Evolutionary conservation across 768 basidiomycete species (phyloP), one percentile per base, ranked within the genome.

Genomic region (Serendipita sp.): DNA sequence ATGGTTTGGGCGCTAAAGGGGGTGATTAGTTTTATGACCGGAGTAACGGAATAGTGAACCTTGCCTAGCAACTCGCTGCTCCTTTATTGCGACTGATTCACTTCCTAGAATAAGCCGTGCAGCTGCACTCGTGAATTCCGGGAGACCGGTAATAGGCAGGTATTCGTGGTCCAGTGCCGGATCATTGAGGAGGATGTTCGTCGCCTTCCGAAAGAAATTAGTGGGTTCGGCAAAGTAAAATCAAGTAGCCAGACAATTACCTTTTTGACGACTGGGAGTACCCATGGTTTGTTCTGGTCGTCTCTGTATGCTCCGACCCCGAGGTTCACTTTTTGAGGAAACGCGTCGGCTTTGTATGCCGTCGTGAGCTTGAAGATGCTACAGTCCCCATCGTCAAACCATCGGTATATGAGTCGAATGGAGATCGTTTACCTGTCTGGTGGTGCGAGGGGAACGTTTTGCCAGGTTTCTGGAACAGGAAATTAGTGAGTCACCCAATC

Each of bases 301-400:
- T 94, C 93, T 69, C 92, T 82, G 73, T 96, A 96, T 5, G 92
- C 93, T 51, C 92, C 93, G 51, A 93, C 92, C 44, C 92, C 91
- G 28, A 96, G 80, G 74, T 95, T 95, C 75, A 94, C 79, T 78
- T 96, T 96, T 67, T 85, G 75, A 13, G 82, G 78, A 73, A 79
- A 81, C 2, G 81, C 71, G 73, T 96, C 90, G 34, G 81, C 83
- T 73, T 93, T 91, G 83, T 85, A 95, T 1, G 89, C 84, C 18
- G 90, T 87, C 0, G 91, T 91, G 68, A 96, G 80, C 77, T 90
- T 85, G 83, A 91, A 91, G 71, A 92, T 92, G 76, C 90, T 92
- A 69, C 47, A 47, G 15, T 23, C 11, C 11, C 5, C 47, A 44
- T 68, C 65, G 67, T 64, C 54, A 64, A 48, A 64, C 23, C 68